A percentile compares a stretch with the other conserved stretches of the same genome.
These are phyloP conservation scores for Suhomyces chickasaworum DNA, from an alignment of 1,139 yeast genomes.

Conservation along the genomic window DNA sequence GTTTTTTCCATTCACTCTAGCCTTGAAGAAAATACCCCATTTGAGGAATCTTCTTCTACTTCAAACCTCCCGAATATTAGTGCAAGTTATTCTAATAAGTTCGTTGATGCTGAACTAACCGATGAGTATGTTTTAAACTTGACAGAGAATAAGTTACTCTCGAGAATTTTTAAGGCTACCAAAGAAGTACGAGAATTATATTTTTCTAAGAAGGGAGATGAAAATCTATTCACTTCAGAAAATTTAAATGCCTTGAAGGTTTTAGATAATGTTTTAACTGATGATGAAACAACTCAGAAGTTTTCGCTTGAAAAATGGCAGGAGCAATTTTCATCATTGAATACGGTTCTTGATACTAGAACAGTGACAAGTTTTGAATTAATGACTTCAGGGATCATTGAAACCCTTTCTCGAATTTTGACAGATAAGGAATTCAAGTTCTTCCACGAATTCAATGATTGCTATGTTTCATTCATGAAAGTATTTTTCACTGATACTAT, in stretches of 20 bases:
- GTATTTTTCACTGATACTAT: slow-evolving; percentile 40
- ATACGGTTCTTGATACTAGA: slow-evolving; percentile 27
- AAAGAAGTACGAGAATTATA: slow-evolving; percentile 25
- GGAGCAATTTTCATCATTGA: slow-evolving; percentile 49
- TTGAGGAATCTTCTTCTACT: neutral
- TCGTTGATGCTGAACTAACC: slow-evolving; percentile 36
- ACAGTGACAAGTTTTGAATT: slow-evolving; percentile 74
- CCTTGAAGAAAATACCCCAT: slow-evolving; percentile 8
- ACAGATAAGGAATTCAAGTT: slow-evolving; percentile 21
- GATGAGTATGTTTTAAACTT: slow-evolving; percentile 31
- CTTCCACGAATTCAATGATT: slow-evolving; percentile 21
- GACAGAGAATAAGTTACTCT: slow-evolving; percentile 23
- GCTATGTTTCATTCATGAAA: slow-evolving; percentile 48
- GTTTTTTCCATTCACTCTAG: slow-evolving; percentile 21
- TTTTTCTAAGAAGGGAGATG: slow-evolving; percentile 19
- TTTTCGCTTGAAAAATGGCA: slow-evolving; percentile 44
- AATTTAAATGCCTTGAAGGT: slow-evolving; percentile 23
- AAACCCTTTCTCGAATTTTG: slow-evolving; percentile 47
- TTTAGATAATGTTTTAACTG: slow-evolving; percentile 19
- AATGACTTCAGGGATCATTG: slow-evolving; percentile 66
- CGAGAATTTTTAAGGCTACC: slow-evolving; percentile 23
- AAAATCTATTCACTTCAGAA: slow-evolving; percentile 18
- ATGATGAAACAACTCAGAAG: slow-evolving; percentile 12
- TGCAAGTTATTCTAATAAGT: slow-evolving; percentile 26
- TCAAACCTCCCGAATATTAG: slow-evolving; percentile 4